A percentile compares a stretch with the other conserved stretches of the same genome.
phyloP scores from a whole-genome alignment of 1,284 basidiomycete species.

The Stereum hirsutum region DNA sequence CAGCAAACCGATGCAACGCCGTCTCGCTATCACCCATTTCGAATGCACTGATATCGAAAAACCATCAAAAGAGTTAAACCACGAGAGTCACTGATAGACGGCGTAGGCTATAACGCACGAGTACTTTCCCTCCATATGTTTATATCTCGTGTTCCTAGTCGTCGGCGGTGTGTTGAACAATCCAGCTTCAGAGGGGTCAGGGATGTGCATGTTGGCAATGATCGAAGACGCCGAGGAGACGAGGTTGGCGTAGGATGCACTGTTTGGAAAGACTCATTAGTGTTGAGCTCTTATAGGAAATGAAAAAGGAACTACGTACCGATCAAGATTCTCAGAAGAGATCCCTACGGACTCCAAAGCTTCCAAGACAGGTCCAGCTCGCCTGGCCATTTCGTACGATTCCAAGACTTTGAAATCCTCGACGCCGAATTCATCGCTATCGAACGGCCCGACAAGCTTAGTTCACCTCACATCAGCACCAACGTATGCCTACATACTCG shows the following conservation, averaged over 20 bases:
- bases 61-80: not conserved
- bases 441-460: conserved; percentile 62
- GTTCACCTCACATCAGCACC: conserved; percentile 3
- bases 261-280: conserved; percentile 18
- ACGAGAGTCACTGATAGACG: not conserved
- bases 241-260: conserved; percentile 45
- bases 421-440: conserved; percentile 41
- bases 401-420: conserved; percentile 66
- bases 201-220: conserved; percentile 54
- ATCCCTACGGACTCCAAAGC: too few species aligned
- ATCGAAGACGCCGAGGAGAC: conserved; percentile 63
- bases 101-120: conserved; percentile 50
- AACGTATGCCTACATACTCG: not conserved
- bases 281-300: not conserved
- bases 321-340: conserved; percentile 32
- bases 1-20: conserved; percentile 66
- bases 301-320: conserved; percentile 18
- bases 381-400: conserved; percentile 62
- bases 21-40: conserved; percentile 56
- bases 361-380: conserved; percentile 57
- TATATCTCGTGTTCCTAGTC: conserved; percentile 52
- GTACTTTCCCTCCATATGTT: conserved; percentile 45
- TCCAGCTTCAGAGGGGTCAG: conserved; percentile 66
- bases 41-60: conserved; percentile 42
- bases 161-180: conserved; percentile 55